phyloP scores from a whole-genome alignment of 1,139 yeast species.

The Saccharomycopsis hybrid region DNA sequence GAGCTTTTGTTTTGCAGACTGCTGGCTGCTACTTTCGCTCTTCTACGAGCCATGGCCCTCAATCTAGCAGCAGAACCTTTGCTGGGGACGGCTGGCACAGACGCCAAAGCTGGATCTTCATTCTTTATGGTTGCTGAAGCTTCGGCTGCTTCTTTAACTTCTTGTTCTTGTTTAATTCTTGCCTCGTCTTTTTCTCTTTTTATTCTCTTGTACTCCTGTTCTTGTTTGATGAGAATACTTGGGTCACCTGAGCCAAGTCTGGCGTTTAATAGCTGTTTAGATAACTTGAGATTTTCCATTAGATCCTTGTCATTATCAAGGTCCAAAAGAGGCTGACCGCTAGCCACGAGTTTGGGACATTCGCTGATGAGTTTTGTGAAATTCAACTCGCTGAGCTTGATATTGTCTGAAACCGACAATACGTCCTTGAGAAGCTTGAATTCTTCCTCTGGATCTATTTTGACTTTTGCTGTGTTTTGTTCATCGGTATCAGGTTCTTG shows the following conservation, averaged over 20 bases:
- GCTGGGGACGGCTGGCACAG: slow-evolving; percentile 19
- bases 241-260: slow-evolving; percentile 32
- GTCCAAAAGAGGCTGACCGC: slow-evolving; percentile 19
- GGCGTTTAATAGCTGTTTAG: slow-evolving; percentile 33
- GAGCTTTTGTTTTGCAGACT: slow-evolving; percentile 32
- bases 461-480: slow-evolving; percentile 21
- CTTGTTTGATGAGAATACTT: slow-evolving; percentile 30
- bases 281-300: slow-evolving; percentile 32
- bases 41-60: slow-evolving; percentile 89
- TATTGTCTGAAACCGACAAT: slow-evolving; percentile 14
- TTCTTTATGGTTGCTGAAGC: slow-evolving; percentile 1
- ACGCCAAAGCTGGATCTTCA: slow-evolving; percentile 20
- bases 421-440: slow-evolving; percentile 14
- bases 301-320: slow-evolving; percentile 15
- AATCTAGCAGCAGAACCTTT: slow-evolving; percentile 51
- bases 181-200: slow-evolving; percentile 21
- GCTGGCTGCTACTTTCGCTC: slow-evolving; percentile 73
- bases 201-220: slow-evolving; percentile 27
- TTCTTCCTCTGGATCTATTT: slow-evolving; percentile 16
- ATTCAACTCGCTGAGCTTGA: slow-evolving; percentile 29
- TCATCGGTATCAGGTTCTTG: slow-evolving; percentile 23
- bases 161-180: slow-evolving; percentile 4
- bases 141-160: slow-evolving; percentile 19
- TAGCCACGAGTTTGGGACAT: slow-evolving; percentile 19
- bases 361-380: slow-evolving; percentile 26